phyloP scores from a whole-genome alignment of 805 yeast species.

The Grigorovia humatica region DNA sequence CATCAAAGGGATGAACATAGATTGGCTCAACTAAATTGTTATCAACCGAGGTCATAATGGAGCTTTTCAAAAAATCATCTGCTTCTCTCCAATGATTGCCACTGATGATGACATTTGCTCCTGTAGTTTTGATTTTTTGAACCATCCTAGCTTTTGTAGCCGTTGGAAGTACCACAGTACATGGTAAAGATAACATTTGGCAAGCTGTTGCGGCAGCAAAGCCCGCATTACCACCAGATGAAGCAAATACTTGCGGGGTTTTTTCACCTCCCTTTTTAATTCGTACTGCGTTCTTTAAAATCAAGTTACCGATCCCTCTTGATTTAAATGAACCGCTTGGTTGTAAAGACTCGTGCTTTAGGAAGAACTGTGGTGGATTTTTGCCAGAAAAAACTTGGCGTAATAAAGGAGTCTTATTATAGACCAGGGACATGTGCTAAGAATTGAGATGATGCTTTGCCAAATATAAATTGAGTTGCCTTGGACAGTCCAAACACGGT shows the following conservation, averaged over 20 bases:
- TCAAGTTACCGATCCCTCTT: slow-evolving; percentile 43
- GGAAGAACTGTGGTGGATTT: slow-evolving; percentile 27
- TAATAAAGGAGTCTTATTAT: slow-evolving; percentile 17
- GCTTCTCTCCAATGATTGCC: slow-evolving; percentile 44
- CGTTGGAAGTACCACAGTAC: slow-evolving; percentile 53
- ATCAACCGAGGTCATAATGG: slow-evolving; percentile 19
- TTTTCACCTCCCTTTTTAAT: slow-evolving; percentile 22
- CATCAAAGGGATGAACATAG: slow-evolving; percentile 47
- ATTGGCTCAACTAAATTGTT: slow-evolving; percentile 26
- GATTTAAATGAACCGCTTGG: slow-evolving; percentile 51
- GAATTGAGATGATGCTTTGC: too few relatives aligned
- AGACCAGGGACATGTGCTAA: slow-evolving; percentile 11
- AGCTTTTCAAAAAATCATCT: slow-evolving; percentile 32
- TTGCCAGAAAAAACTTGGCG: slow-evolving; percentile 12
- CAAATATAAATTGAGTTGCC: too few relatives aligned
- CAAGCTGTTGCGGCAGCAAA: slow-evolving; percentile 45
- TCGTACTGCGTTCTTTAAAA: slow-evolving; percentile 27
- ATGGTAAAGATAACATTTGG: slow-evolving; percentile 26
- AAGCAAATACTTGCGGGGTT: slow-evolving; percentile 35
- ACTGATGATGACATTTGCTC: slow-evolving; percentile 40
- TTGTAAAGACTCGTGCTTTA: slow-evolving; percentile 43
- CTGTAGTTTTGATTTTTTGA: slow-evolving; percentile 28
- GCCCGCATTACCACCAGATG: slow-evolving; percentile 40
- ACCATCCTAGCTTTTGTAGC: slow-evolving; percentile 38
- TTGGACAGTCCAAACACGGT: too few relatives aligned